Percentiles rank a stretch among this genome's conserved stretches.
Evolutionary conservation across 805 yeast species (phyloP).

Genomic region (Candida railenensis): DNA sequence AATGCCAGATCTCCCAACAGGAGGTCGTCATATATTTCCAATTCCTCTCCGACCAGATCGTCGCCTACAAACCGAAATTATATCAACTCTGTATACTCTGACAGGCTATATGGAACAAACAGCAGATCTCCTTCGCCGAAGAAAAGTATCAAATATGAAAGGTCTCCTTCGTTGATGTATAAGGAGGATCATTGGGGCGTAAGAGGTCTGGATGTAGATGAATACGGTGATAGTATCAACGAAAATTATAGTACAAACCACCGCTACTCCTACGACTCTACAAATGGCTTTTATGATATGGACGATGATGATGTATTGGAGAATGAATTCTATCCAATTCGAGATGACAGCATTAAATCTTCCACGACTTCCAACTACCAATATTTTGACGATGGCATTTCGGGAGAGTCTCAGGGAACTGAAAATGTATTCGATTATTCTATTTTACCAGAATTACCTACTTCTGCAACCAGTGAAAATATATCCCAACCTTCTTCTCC

Average conservation of each 20-base stretch:
- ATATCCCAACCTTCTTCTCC: constrained; percentile 12
- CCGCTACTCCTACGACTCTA: background rate
- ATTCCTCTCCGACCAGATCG: constrained; percentile 7
- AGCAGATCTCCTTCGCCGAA: constrained; percentile 32
- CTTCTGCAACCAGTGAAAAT: constrained; percentile 3
- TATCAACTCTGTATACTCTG: constrained; percentile 12
- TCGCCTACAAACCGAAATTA: constrained; percentile 17
- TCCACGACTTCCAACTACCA: constrained; percentile 15
- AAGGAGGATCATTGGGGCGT: background rate
- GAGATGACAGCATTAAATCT: background rate
- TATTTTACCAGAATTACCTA: constrained; percentile 33
- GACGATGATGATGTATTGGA: constrained; percentile 3
- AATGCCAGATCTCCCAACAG: background rate
- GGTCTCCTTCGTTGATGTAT: constrained; percentile 22
- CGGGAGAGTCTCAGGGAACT: background rate
- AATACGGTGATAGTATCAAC: background rate
- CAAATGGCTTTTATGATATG: background rate
- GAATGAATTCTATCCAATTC: constrained; percentile 3
- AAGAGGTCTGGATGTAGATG: background rate
- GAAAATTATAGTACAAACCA: background rate
- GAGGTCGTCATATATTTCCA: background rate
- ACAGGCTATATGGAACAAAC: constrained; percentile 10
- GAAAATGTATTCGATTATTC: constrained; percentile 28
- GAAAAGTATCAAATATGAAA: constrained; percentile 14
- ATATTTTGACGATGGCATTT: constrained; percentile 6